A percentile compares a stretch with the other conserved stretches of the same genome.
Evolutionary conservation across 169 alveolate genomes (phyloP).

Genomic region (Cryptosporidium sp.): DNA sequence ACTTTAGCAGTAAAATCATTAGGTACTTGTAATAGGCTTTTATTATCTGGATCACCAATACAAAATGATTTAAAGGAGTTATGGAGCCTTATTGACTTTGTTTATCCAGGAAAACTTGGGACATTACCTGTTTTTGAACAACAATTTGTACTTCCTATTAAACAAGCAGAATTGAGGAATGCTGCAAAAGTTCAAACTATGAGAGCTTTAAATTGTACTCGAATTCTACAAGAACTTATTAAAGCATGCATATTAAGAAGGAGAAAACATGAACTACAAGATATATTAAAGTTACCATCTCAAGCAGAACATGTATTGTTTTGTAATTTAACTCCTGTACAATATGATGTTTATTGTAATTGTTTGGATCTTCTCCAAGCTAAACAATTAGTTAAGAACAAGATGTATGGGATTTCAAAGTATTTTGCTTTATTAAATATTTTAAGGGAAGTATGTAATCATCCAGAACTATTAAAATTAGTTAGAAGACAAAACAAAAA

Average conservation of each 20-base stretch:
- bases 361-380: conserved; percentile 66
- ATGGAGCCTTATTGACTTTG: conserved; percentile 94
- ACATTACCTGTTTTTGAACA: conserved; percentile 87
- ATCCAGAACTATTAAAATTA: conserved; percentile 82
- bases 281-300: conserved; percentile 76
- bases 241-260: conserved; percentile 65
- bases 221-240: conserved; percentile 47
- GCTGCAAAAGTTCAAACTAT: conserved; percentile 40
- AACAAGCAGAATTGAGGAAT: conserved; percentile 65
- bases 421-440: conserved; percentile 74
- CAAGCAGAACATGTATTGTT: conserved; percentile 81
- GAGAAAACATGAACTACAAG: conserved; percentile 62
- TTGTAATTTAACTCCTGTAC: conserved; percentile 81
- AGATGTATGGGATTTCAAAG: conserved; percentile 47
- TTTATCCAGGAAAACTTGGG: conserved; percentile 93
- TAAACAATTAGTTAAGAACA: conserved; percentile 39
- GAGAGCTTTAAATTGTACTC: conserved; percentile 67
- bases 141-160: conserved; percentile 82
- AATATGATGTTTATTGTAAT: conserved; percentile 79
- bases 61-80: conserved; percentile 93
- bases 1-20: conserved; percentile 87
- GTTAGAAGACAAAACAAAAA: conserved; percentile 28
- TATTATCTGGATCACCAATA: conserved; percentile 94
- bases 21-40: conserved; percentile 87
- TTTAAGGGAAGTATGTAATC: conserved; percentile 83